A percentile compares a stretch with the other conserved stretches of the same genome.
phyloP scores from a whole-genome alignment of 208 protist species.

The Trypanosoma theileri region DNA sequence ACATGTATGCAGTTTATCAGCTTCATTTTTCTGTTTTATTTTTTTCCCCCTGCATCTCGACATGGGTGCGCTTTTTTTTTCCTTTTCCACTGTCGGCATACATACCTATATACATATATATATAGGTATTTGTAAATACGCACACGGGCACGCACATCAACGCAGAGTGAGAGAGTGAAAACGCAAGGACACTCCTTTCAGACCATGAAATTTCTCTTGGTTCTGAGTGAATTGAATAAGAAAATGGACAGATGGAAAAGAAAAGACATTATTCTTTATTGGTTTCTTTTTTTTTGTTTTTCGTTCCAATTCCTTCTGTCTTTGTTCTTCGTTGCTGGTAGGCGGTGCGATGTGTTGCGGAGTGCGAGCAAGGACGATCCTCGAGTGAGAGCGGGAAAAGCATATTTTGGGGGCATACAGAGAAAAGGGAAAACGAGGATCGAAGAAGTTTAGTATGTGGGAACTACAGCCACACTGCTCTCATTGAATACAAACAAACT shows the following conservation, averaged over 20 bases:
- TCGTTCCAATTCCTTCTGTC: neutral
- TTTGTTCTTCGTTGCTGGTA: neutral
- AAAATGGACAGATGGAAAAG: conserved; percentile 6
- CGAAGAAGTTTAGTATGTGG: neutral
- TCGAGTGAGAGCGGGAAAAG: no score
- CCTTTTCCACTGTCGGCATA: no score
- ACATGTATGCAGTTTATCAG: conserved; percentile 2
- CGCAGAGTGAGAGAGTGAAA: no score
- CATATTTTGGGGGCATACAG: no score
- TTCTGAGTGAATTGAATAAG: neutral
- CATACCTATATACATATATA: no score
- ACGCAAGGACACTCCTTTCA: no score
- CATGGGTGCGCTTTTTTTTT: neutral
- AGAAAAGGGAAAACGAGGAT: conserved; percentile 4
- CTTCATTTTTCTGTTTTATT: conserved; percentile 13
- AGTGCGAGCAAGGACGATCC: no score
- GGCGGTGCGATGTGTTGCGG: no score
- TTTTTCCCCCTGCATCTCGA: neutral
- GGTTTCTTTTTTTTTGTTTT: conserved; percentile 29
- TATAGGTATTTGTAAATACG: no score
- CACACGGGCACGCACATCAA: no score
- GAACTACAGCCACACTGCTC: neutral
- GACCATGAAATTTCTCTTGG: no score
- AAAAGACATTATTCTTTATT: conserved; percentile 8
- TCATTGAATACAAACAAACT: neutral